Base-by-base conservation (phyloP, 2,329 filamentous ascomycete genomes). In the Helicocarpus griseus region DNA sequence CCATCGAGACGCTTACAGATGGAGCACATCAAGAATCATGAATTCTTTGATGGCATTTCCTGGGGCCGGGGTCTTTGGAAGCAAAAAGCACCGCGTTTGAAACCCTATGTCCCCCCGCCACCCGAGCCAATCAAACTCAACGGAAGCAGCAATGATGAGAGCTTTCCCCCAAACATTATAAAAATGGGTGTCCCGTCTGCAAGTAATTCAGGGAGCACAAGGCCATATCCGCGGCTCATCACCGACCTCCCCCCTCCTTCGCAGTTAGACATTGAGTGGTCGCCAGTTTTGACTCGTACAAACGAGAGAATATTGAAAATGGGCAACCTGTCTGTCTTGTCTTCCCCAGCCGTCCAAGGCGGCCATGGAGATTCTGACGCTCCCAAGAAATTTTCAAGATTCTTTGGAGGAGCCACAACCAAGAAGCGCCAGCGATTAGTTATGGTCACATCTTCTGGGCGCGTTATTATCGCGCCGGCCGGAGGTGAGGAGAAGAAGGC, bases 261-360 rank as follows among this genome's bases (percentile, higher is more conserved):
- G 48, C 93, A 97, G 67, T 75, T 98, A 24, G 93, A 98, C 64
- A 95, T 98, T 52, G 93, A 98, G 69, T 98, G 93, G 93, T 96
- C 91, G 0, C 93, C 93, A 0, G 90, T 98, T 4, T 74, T 98
- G 51, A 96, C 87, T 8, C 83, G 85, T 62, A 85, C 82, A 54
- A 96, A 97, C 63, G 93, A 98, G 69, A 82, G 93, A 33, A 98
- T 98, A 59, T 69, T 98, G 56, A 96, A 95, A 67, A 76, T 98
- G 21, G 93, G 93, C 2, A 95, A 98, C 62, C 73, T 96, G 56
- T 80, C 89, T 68, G 90, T 98, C 6, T 77, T 87, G 36, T 86
- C 88, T 5, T 81, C 87, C 2, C 86, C 90, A 8, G 78, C 89
- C 49, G 79, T 86, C 8, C 86, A 87, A 62, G 87, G 83, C 55